Conservation (phyloP, 352 stramenopile genomes). For the Phytophthora quininea region DNA sequence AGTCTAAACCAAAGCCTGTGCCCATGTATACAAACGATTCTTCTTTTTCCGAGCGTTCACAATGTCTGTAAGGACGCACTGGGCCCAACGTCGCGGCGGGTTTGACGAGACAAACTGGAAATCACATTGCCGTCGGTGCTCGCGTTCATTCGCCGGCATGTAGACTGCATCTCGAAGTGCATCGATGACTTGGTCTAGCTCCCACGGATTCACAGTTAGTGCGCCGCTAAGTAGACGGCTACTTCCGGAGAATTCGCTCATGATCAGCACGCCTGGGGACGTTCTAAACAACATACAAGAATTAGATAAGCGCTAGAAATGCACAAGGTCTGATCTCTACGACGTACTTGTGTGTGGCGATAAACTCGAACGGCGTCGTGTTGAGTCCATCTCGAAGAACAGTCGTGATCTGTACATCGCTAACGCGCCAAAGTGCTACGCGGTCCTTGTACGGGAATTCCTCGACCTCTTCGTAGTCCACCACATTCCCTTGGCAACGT, state of each 20-base stretch:
- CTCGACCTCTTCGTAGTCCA: slow-evolving; percentile 80
- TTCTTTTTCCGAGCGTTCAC: slow-evolving; percentile 82
- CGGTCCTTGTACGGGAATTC: slow-evolving; percentile 75
- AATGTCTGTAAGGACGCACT: slow-evolving; percentile 79
- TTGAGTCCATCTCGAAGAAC: slow-evolving; percentile 82
- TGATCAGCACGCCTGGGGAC: slow-evolving; percentile 89
- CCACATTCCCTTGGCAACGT: slow-evolving; percentile 53
- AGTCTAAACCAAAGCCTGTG: slow-evolving; percentile 96
- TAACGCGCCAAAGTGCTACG: slow-evolving; percentile 78
- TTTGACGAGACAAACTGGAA: slow-evolving; percentile 80
- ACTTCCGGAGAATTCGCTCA: slow-evolving; percentile 98
- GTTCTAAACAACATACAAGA: slow-evolving; percentile 36
- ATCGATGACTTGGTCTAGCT: slow-evolving; percentile 85
- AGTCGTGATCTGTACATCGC: slow-evolving; percentile 79
- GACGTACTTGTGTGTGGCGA: slow-evolving; percentile 73
- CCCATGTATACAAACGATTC: slow-evolving; percentile 86
- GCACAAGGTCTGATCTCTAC: background rate
- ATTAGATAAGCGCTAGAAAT: background rate
- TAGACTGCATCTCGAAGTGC: slow-evolving; percentile 74
- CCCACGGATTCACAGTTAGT: slow-evolving; percentile 98
- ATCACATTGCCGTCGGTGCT: slow-evolving; percentile 76
- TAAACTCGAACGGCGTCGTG: slow-evolving; percentile 84
- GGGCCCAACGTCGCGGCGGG: slow-evolving; percentile 71
- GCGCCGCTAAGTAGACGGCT: slow-evolving; percentile 95
- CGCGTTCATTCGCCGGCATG: slow-evolving; percentile 73